A percentile compares a stretch with the other conserved stretches of the same genome.
These are phyloP conservation scores for Fusarium sp. DNA, from an alignment of 2,329 filamentous ascomycete species.

Conservation along the genomic window DNA sequence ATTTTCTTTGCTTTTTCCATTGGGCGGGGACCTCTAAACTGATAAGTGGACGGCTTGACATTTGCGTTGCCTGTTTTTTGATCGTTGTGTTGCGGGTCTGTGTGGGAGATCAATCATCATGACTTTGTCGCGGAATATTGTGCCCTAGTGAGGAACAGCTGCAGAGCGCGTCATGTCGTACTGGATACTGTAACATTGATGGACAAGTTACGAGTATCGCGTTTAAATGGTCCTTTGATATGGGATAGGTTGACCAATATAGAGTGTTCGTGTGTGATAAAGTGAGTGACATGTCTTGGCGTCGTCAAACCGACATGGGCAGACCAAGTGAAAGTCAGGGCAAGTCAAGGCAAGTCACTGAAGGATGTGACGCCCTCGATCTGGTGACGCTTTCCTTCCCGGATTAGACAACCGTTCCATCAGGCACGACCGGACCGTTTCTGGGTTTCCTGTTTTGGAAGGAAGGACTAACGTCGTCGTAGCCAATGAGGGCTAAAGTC, in stretches of 20 bases:
- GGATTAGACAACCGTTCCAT: slow-evolving; percentile 31
- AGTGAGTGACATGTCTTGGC: slow-evolving; percentile 15
- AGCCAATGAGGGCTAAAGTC: slow-evolving; percentile 30
- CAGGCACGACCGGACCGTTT: slow-evolving; percentile 39
- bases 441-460: slow-evolving; percentile 37
- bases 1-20: slow-evolving; percentile 6
- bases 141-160: neutral
- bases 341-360: neutral
- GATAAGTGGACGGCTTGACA: slow-evolving; percentile 11
- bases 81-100: slow-evolving; percentile 19
- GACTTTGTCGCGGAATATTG: slow-evolving; percentile 6
- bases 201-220: neutral
- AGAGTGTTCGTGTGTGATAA: slow-evolving; percentile 1
- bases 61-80: slow-evolving; percentile 11
- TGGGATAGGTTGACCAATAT: neutral
- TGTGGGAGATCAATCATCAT: slow-evolving; percentile 26
- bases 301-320: slow-evolving; percentile 23
- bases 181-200: neutral
- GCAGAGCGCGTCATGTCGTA: slow-evolving; percentile 4
- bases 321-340: slow-evolving; percentile 2
- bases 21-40: slow-evolving; percentile 6
- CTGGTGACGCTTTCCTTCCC: slow-evolving; percentile 33
- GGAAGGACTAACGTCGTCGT: slow-evolving; percentile 13
- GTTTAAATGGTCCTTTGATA: neutral
- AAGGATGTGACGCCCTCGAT: slow-evolving; percentile 18